Base-by-base conservation (phyloP, 768 basidiomycete genomes). In the Trametes cubensis region DNA sequence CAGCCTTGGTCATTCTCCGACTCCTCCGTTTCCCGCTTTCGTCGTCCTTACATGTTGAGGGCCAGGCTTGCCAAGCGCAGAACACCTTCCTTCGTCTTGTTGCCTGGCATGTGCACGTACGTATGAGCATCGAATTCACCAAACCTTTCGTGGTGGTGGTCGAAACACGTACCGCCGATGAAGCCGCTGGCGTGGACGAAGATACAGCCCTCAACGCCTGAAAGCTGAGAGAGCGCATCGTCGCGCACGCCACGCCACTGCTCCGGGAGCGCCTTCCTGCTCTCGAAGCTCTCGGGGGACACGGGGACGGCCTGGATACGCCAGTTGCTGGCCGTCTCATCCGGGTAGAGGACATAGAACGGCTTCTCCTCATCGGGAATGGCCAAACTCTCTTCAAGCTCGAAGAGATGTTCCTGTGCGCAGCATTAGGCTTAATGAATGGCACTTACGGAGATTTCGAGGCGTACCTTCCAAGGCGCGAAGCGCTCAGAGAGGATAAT, bases 121-220 rank as follows among this genome's bases (percentile, higher is more conserved):
- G n/a, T n/a, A 17, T 10, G 4, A 23, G 6, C 23, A 38, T 34
- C 18, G 21, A 45, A 1, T 30, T 5, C 11, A 8, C 18, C 21
- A 47, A n/a, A 11, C 14, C n/a, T 34, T n/a, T n/a, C n/a, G n/a
- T n/a, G n/a, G n/a, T n/a, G n/a, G n/a, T n/a, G n/a, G n/a, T n/a
- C n/a, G n/a, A 26, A 40, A 39, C 28, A 71, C 84, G 63, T 64
- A 87, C 95, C 95, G 69, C 97, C 97, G 70, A 95, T 98, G 74
- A 99, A 99, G 8, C 97, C 97, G 61, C 89, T 90, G 0, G 95
- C 94, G 76, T 99, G 97, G 25, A 95, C 87, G 70, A 99, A 99
- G 56, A 97, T 85, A 54, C 95, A 83, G 1, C 88, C 94, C 0
- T 85, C 83, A 62, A 98, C 85, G 2, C 93, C 92, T 17, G 85